Base-by-base conservation (phyloP, 2,329 filamentous ascomycete species). In the Ophiostoma perfectum region DNA sequence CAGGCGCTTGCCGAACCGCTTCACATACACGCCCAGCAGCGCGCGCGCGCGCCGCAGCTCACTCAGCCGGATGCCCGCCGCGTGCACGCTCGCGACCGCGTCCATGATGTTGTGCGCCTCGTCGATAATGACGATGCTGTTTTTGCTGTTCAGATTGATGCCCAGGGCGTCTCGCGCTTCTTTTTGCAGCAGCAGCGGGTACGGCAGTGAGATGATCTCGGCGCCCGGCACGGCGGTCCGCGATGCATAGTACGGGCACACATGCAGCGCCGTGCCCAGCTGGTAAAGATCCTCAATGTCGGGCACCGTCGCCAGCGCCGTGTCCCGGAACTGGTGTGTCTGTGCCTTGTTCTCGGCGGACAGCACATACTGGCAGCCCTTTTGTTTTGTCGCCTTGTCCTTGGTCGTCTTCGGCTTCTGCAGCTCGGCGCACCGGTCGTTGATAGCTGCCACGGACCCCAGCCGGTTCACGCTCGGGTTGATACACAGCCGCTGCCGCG, bases 81-180 rank as follows among this genome's bases (percentile, higher is more conserved):
- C 93, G 76, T 97, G 88, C 45, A 97, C 95, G 63, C 88, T 90
- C 16, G 92, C 86, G 63, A 99, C 92, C 0, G 94, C 93, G 76
- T 97, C 93, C 90, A 97, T 97, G 66, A 99, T 86, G 75, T 99
- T 99, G 76, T 99, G 95, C 0, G 95, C 95, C 80, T 99, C 95
- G 73, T 99, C 95, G 64, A 99, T 91, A 39, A 99, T 90, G n/a
- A 99, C 88, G 0, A 99, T 83, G 74, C 96, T 95, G 5, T 88
- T 88, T 42, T 60, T 52, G 3, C 65, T 63, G 73, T 96, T 93
- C 8, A 99, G 79, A 38, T 90, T 94, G 60, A 99, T 88, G 0
- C 90, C 90, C 0, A 99, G 82, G 0, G 95, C 93, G 70, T 98
- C 93, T 65, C 95, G 84, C 0, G 95, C 93, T 4, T 88, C 91